These are phyloP conservation scores for Kuraishia piskuri DNA, from an alignment of 805 yeast genomes.

Conservation along the genomic window DNA sequence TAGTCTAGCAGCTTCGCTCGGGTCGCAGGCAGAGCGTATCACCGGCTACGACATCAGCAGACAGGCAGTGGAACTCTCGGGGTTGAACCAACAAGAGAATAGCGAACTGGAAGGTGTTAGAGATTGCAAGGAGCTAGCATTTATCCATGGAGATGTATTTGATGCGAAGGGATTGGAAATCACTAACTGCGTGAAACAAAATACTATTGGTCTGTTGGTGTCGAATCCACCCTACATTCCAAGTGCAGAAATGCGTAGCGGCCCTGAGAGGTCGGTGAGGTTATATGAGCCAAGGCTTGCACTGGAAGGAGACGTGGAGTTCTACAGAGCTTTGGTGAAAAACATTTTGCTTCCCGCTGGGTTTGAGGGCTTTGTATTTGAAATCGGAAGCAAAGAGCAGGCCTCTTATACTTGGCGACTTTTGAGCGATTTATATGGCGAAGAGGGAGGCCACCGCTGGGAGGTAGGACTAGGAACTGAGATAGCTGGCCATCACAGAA, in stretches of 20 bases:
- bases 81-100: background rate
- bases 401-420: conserved; percentile 27
- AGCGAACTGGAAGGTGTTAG: conserved; percentile 3
- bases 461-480: conserved; percentile 38
- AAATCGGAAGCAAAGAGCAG: conserved; percentile 61
- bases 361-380: conserved; percentile 62
- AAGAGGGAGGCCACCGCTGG: conserved; percentile 32
- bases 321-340: conserved; percentile 48
- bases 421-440: background rate
- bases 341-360: conserved; percentile 30
- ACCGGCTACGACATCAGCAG: conserved; percentile 50
- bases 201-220: conserved; percentile 41
- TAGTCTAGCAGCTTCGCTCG: background rate
- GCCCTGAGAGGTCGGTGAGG: conserved; percentile 58
- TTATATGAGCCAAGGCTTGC: conserved; percentile 72
- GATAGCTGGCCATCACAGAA: conserved; percentile 40
- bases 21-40: background rate
- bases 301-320: conserved; percentile 68
- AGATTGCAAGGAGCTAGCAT: background rate
- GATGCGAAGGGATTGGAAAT: conserved; percentile 1
- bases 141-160: conserved; percentile 14
- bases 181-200: background rate
- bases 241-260: conserved; percentile 29
- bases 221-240: conserved; percentile 94
- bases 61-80: conserved; percentile 43